Evolutionary conservation across 495 filamentous ascomycete genomes (phyloP), one percentile per base, ranked within the genome.

Genomic region (Pyronema domesticum): DNA sequence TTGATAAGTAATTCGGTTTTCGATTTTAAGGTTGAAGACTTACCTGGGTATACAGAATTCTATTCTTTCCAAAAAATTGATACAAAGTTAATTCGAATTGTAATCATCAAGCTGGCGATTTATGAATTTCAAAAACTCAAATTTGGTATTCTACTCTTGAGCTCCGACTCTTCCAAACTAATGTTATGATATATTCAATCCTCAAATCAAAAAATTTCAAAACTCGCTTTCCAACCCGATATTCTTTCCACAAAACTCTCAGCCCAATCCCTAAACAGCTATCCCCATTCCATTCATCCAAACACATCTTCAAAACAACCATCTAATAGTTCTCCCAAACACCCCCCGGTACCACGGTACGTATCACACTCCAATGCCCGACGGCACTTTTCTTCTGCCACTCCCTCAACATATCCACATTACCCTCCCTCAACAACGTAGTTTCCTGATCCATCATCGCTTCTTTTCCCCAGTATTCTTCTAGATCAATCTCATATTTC

Each of bases 361-460:
- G 76, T 83, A 96, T 98, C 37, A 98, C 80, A 17, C 70, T 68
- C 91, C 91, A 98, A 70, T 98, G 91, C 40, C 81, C 81, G 35
- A 83, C 57, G 3, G 89, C 89, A 56, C 80, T 83, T 50, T 72
- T 69, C 64, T 79, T 74, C 66, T 93, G 86, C 73, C 77, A 84
- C 65, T 74, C 72, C 48, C 74, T 73, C 53, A 94, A 63, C 58
- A 76, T 71, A 10, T 72, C 69, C 19, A 78, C 84, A 44, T 74
- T 73, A 42, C 76, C 77, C 30, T 66, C 70, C 61, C 67, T 69
- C 55, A 86, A 65, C 4, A 83, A 57, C 0, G 67, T 69, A 10
- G 67, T 64, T 0, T 68, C 68, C 7, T 55, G 10, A 9, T 50
- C 35, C 46, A 55, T 46, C 10, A 18, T 43, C 55, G 70, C 63